Conservation (phyloP, 352 stramenopile species). For the Thalassiosira gravida region DNA sequence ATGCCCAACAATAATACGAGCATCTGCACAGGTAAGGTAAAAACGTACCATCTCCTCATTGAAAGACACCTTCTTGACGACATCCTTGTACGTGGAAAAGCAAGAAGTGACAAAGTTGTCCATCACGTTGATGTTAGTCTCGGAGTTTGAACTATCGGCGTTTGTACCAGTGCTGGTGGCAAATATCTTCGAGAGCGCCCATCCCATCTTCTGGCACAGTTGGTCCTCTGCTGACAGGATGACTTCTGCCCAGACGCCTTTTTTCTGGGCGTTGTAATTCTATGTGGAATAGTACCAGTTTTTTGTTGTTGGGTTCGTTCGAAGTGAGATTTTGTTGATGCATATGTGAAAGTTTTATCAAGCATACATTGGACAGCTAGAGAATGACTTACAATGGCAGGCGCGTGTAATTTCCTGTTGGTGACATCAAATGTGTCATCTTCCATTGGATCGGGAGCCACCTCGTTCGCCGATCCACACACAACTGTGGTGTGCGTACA, state of each 20-base stretch:
- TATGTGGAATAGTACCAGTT: not conserved
- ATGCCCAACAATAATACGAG: not conserved
- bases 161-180: conserved; percentile 45
- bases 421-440: conserved; percentile 50
- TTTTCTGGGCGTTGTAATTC: conserved; percentile 41
- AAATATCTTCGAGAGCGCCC: conserved; percentile 71
- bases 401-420: conserved; percentile 37
- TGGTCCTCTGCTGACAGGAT: conserved; percentile 62
- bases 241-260: conserved; percentile 34
- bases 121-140: conserved; percentile 42
- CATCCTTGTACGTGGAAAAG: conserved; percentile 53
- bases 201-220: conserved; percentile 70
- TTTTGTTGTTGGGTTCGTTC: too few relatives aligned
- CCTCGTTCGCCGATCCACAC: conserved; percentile 52
- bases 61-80: conserved; percentile 53
- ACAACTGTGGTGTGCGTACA: conserved; percentile 24
- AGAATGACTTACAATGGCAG: conserved; percentile 6
- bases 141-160: conserved; percentile 23
- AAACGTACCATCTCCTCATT: conserved; percentile 52
- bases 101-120: conserved; percentile 55
- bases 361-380: not conserved
- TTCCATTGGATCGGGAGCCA: conserved; percentile 35
- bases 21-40: not conserved
- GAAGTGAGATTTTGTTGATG: not conserved
- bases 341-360: not conserved